Base-by-base conservation (phyloP, 2,329 filamentous ascomycete species). In the Cladosporium sphaerospermum region DNA sequence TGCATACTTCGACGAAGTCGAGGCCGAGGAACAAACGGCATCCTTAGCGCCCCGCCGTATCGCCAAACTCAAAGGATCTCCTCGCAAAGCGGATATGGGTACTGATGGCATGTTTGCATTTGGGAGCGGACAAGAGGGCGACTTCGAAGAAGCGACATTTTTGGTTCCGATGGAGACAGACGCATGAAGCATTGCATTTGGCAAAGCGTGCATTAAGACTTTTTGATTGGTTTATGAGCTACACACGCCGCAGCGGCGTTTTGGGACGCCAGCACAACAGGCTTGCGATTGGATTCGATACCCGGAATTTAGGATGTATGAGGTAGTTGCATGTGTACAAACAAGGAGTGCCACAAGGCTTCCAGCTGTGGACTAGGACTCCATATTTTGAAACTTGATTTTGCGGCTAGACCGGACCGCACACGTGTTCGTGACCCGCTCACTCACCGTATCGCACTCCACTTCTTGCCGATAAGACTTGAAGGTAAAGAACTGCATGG, bases 121-220 rank as follows among this genome's bases (percentile, higher is more conserved):
- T 18, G 11, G 18, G 1, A 19, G 13, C 4, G 48, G 5, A 1
- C 16, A 42, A 9, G 44, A 36, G 66, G 71, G 71, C 40, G 84
- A 89, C 64, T 89, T 89, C 65, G 83, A 79, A 54, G 86, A 89
- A 54, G 85, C 85, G 0, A 75, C 79, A 1, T 89, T 89, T 45
- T 54, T 75, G 57, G 50, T 56, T 54, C 67, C 67, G 3, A 63
- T 62, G 60, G 62, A 63, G 31, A 43, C 47, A 11, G 40, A n/a
- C n/a, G 18, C n/a, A 18, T 51, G 40, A 51, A n/a, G 32, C 19
- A 28, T 28, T 28, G 23, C 23, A 28, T 28, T 7, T 28, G 23
- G 23, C 23, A 28, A 4, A 28, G 3, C 5, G 7, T 28, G 23
- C 5, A 18, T 18, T 18, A 6, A 37, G n/a, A 13, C 4, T 14